Evolutionary conservation across 2,329 filamentous ascomycete genomes (phyloP).

Genomic region (Lojkania enalia): DNA sequence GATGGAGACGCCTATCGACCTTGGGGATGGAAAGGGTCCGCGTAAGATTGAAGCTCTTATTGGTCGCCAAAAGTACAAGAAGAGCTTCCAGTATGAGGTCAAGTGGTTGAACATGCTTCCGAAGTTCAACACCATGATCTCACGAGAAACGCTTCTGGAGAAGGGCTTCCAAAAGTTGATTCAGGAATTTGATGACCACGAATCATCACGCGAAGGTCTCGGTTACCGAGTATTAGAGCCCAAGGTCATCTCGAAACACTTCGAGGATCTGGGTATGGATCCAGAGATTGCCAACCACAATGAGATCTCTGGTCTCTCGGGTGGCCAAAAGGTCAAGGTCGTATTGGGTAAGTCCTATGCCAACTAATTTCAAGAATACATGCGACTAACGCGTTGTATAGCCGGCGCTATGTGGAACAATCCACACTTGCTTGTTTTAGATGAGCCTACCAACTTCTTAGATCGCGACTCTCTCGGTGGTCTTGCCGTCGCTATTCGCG

Average conservation of each 20-base stretch:
- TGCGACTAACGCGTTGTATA: constrained; percentile 16
- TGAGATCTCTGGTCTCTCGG: constrained; percentile 92
- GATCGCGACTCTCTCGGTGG: constrained; percentile 96
- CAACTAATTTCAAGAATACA: constrained; percentile 14
- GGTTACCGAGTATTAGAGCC: constrained; percentile 93
- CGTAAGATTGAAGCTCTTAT: constrained; percentile 86
- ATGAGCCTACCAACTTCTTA: constrained; percentile 99
- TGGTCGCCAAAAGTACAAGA: constrained; percentile 98
- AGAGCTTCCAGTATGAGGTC: constrained; percentile 97
- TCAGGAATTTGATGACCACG: constrained; percentile 98
- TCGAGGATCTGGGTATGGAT: constrained; percentile 93
- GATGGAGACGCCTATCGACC: constrained; percentile 87
- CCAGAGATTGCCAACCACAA: constrained; percentile 99
- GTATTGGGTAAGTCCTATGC: constrained; percentile 65
- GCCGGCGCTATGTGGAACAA: constrained; percentile 99
- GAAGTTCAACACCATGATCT: constrained; percentile 91
- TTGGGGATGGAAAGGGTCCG: constrained; percentile 77
- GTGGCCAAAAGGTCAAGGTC: constrained; percentile 98
- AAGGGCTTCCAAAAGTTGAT: constrained; percentile 90
- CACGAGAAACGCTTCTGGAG: constrained; percentile 84
- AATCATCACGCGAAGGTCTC: constrained; percentile 96
- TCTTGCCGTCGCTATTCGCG: constrained; percentile 94
- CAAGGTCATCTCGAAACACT: constrained; percentile 94
- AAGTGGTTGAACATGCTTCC: constrained; percentile 91
- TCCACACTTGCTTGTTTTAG: constrained; percentile 92